Conservation (phyloP, 805 yeast species). For the Candida coquimbonensis region DNA sequence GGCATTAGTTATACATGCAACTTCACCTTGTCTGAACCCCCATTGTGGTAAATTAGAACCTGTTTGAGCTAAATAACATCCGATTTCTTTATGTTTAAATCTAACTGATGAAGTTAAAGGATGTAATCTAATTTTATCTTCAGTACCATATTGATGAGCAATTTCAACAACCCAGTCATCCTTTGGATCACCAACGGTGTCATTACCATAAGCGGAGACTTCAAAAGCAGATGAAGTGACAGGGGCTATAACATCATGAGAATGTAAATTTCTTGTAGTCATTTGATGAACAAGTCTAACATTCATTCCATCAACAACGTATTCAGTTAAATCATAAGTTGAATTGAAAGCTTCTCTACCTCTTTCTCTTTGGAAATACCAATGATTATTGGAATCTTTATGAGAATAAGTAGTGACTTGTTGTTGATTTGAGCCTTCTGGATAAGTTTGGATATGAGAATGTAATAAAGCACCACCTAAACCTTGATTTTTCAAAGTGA, state of each 20-base stretch:
- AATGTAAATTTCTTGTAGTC: slow-evolving; percentile 73
- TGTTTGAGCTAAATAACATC: slow-evolving; percentile 81
- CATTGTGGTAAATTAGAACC: slow-evolving; percentile 83
- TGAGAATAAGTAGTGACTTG: slow-evolving; percentile 91
- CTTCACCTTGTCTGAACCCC: slow-evolving; percentile 99
- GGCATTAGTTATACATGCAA: slow-evolving; percentile 65
- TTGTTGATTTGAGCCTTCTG: slow-evolving; percentile 90
- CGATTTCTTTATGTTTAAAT: slow-evolving; percentile 56
- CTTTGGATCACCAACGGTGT: slow-evolving; percentile 56
- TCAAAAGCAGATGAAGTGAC: slow-evolving; percentile 62
- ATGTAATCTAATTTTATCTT: slow-evolving; percentile 51
- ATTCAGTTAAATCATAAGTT: slow-evolving; percentile 20
- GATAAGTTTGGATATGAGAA: slow-evolving; percentile 74
- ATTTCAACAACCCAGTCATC: slow-evolving; percentile 77
- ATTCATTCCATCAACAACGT: slow-evolving; percentile 52
- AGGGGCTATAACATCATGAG: slow-evolving; percentile 77
- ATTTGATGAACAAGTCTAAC: slow-evolving; percentile 66
- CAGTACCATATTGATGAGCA: slow-evolving; percentile 49
- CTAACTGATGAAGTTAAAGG: slow-evolving; percentile 83
- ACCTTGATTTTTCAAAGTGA: slow-evolving; percentile 55
- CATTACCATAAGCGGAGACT: slow-evolving; percentile 73
- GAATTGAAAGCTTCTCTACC: slow-evolving; percentile 18
- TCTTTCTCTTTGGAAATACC: slow-evolving; percentile 61
- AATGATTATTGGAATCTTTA: slow-evolving; percentile 81
- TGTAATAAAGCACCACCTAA: slow-evolving; percentile 68